Evolutionary conservation across 805 yeast species (phyloP).

Genomic region (Schizosaccharomyces japonicus): DNA sequence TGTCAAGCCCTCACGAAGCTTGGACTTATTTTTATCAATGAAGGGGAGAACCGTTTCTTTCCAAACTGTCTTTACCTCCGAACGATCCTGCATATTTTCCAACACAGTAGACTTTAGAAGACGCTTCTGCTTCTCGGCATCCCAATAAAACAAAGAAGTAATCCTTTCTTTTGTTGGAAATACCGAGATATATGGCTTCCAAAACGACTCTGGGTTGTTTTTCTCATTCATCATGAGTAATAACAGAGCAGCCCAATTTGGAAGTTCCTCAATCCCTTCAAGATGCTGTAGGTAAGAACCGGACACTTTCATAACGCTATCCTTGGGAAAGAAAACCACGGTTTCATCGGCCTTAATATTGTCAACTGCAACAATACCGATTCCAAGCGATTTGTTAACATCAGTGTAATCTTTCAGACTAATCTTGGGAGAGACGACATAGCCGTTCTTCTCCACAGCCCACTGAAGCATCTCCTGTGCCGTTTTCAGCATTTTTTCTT

Average conservation of each 20-base stretch:
- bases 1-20: slow-evolving; percentile 11
- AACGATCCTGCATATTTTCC: neutral
- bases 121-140: neutral
- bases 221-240: neutral
- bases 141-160: neutral
- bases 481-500: neutral
- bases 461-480: neutral
- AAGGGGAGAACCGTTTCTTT: neutral
- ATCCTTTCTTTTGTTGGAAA: neutral
- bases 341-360: neutral
- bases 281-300: neutral
- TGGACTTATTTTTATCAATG: too few species aligned
- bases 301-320: neutral
- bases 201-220: neutral
- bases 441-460: neutral
- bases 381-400: neutral
- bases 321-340: neutral
- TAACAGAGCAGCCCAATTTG: slow-evolving; percentile 1
- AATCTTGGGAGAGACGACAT: neutral
- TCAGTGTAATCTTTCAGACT: neutral
- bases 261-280: neutral
- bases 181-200: neutral
- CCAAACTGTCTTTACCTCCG: neutral
- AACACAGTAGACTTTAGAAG: neutral
- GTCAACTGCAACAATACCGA: neutral